Percentiles rank a stretch among this genome's conserved stretches.
phyloP scores from a whole-genome alignment of 176 grass and related monocot species.

The Cenchrus purpureus region DNA sequence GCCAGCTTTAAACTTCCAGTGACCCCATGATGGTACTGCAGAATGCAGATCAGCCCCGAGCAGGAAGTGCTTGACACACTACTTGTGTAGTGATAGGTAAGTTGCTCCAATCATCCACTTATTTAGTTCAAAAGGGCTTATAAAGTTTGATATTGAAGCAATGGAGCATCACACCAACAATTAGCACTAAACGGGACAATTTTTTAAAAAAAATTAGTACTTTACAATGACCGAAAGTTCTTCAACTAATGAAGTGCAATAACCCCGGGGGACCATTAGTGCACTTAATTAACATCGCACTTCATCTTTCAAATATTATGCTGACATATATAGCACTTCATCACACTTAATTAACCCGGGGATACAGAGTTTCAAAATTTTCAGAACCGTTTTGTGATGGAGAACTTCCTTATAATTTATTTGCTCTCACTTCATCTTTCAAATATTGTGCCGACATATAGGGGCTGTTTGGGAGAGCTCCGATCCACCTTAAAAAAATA shows the following conservation, averaged over 20 bases:
- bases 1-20: background rate
- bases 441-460: too few relatives aligned
- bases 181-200: constrained; percentile 24
- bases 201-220: background rate
- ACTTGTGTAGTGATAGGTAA: constrained; percentile 26
- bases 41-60: constrained; percentile 1
- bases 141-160: constrained; percentile 39
- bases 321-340: background rate
- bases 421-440: too few relatives aligned
- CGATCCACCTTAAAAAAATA: too few relatives aligned
- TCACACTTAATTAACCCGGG: too few relatives aligned
- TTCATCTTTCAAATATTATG: background rate
- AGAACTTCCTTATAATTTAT: too few relatives aligned
- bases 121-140: constrained; percentile 32
- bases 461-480: too few relatives aligned
- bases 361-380: too few relatives aligned
- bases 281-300: background rate
- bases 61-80: constrained; percentile 35
- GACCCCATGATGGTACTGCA: background rate
- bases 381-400: too few relatives aligned
- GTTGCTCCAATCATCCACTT: constrained; percentile 45
- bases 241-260: constrained; percentile 4
- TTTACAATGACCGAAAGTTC: constrained; percentile 12
- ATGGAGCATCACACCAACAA: constrained; percentile 30
- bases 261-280: background rate